Evolutionary conservation across 202 grass and related monocot species (phyloP).

Genomic region (Schoenoplectus triqueter): DNA sequence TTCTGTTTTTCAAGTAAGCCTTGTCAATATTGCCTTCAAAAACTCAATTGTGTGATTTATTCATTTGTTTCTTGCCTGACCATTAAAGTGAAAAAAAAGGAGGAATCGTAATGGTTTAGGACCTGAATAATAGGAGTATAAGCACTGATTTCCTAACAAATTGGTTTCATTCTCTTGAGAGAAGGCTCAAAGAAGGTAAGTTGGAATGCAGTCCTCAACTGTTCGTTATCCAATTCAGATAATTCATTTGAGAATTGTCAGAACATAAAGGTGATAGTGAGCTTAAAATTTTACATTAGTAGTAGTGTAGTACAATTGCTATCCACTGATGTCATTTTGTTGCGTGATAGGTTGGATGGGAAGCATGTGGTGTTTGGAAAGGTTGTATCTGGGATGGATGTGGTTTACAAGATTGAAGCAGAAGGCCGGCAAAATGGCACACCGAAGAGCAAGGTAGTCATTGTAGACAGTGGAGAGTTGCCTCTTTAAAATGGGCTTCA

Average conservation of each 20-base stretch:
- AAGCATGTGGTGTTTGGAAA: slow-evolving; percentile 98
- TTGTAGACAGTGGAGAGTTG: slow-evolving; percentile 81
- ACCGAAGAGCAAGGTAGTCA: slow-evolving; percentile 77
- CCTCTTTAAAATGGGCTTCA: slow-evolving; percentile 45
- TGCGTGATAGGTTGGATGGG: slow-evolving; percentile 79
- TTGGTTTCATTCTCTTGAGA: too few species aligned
- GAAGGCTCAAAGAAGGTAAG: too few species aligned
- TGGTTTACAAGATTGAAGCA: slow-evolving; percentile 94
- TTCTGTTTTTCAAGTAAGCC: neutral
- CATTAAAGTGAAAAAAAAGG: neutral
- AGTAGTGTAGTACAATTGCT: neutral
- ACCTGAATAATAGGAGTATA: too few species aligned
- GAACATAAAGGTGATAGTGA: too few species aligned
- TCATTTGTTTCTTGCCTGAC: slow-evolving; percentile 13
- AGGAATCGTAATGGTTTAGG: too few species aligned
- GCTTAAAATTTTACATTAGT: too few species aligned
- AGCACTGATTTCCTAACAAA: too few species aligned
- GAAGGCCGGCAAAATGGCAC: slow-evolving; percentile 80
- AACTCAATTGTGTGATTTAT: neutral
- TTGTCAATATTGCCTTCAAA: neutral
- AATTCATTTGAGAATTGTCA: too few species aligned
- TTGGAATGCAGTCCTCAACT: too few species aligned
- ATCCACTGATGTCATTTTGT: neutral
- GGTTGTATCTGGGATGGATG: slow-evolving; percentile 98
- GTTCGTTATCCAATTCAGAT: neutral